Evolutionary conservation across 805 yeast species (phyloP).

Genomic region (Yarrowia divulgata): DNA sequence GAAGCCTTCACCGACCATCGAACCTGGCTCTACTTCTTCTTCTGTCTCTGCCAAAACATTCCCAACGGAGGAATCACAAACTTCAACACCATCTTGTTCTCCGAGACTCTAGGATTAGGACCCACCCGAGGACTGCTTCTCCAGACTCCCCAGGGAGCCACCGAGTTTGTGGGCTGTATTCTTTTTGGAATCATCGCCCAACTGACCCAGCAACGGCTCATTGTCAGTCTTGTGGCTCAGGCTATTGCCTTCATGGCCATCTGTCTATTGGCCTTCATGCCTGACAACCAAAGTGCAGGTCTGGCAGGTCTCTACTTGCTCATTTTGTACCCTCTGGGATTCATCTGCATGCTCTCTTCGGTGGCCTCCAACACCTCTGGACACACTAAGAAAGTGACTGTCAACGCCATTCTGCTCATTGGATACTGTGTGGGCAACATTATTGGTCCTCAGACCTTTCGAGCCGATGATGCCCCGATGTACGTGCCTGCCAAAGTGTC

Average conservation of each 20-base stretch:
- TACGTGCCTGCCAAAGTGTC: conserved; percentile 66
- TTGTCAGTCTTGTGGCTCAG: conserved; percentile 58
- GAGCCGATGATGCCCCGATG: conserved; percentile 62
- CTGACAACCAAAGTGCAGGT: conserved; percentile 50
- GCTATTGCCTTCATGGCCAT: conserved; percentile 56
- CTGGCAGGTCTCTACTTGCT: conserved; percentile 55
- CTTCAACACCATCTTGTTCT: conserved; percentile 56
- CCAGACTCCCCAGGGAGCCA: conserved; percentile 49
- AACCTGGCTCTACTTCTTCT: conserved; percentile 57
- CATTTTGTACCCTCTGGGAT: conserved; percentile 46
- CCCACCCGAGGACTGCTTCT: conserved; percentile 50
- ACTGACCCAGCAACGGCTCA: conserved; percentile 42
- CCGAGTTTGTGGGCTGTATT: conserved; percentile 46
- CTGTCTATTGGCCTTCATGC: conserved; percentile 56
- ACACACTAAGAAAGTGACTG: conserved; percentile 71
- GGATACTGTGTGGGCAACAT: conserved; percentile 74
- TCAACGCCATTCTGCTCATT: conserved; percentile 65
- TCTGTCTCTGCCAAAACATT: conserved; percentile 53
- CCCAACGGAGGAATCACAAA: conserved; percentile 64
- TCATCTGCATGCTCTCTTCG: conserved; percentile 54
- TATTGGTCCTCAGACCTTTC: conserved; percentile 77
- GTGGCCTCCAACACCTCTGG: conserved; percentile 68
- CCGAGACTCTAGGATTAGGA: conserved; percentile 41
- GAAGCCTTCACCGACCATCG: conserved; percentile 60
- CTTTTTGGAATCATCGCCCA: conserved; percentile 42